phyloP scores from a whole-genome alignment of 2,329 filamentous ascomycete species.

The Aureobasidium sp. region DNA sequence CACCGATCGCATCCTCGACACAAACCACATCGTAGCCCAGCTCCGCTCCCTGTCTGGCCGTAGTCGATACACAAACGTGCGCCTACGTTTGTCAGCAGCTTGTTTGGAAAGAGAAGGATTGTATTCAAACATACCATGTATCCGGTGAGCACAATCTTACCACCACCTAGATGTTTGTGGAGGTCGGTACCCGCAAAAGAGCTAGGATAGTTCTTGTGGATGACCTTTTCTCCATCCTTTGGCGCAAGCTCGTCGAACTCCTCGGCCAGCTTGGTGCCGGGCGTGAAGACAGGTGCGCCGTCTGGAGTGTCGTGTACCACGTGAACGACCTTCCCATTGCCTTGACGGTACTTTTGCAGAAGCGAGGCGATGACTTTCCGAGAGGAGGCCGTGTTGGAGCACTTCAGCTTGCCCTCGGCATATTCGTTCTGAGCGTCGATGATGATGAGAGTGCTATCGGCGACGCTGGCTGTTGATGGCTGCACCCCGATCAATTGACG shows the following conservation, averaged over 20 bases:
- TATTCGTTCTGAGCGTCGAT: constrained; percentile 64
- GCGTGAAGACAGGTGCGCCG: constrained; percentile 58
- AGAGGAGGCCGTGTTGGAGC: constrained; percentile 44
- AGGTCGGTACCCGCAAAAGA: constrained; percentile 54
- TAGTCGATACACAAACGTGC: constrained; percentile 56
- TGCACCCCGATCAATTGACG: constrained; percentile 46
- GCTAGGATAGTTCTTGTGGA: constrained; percentile 50
- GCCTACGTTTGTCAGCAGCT: constrained; percentile 32
- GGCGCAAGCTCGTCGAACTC: constrained; percentile 54
- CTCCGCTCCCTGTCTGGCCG: constrained; percentile 52
- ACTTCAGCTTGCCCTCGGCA: constrained; percentile 47
- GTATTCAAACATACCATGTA: constrained; percentile 39
- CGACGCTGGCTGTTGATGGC: constrained; percentile 46
- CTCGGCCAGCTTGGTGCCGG: constrained; percentile 48
- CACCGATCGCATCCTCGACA: constrained; percentile 54
- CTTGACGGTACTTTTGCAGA: constrained; percentile 51
- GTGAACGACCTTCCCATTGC: constrained; percentile 49
- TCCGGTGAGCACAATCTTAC: constrained; percentile 53
- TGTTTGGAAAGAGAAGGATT: not conserved
- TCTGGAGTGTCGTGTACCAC: constrained; percentile 51
- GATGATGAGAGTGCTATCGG: constrained; percentile 55
- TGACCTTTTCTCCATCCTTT: constrained; percentile 44
- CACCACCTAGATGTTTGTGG: constrained; percentile 44
- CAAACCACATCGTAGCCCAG: constrained; percentile 56
- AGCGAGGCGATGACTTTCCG: constrained; percentile 49